These are phyloP conservation scores for Lumnitzera littorea DNA, from an alignment of 345 rosid species.

Conservation along the genomic window DNA sequence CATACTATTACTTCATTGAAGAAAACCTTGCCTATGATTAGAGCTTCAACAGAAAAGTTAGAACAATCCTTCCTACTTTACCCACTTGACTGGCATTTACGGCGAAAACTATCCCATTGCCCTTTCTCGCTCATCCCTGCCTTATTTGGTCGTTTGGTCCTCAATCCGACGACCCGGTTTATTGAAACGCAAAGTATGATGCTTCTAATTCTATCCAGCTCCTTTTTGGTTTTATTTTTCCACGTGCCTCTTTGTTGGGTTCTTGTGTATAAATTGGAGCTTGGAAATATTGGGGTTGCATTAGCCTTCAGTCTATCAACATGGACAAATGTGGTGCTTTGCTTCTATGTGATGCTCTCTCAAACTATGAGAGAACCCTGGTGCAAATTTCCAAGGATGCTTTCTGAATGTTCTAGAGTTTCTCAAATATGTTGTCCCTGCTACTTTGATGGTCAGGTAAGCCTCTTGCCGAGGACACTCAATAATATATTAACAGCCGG, in stretches of 20 bases:
- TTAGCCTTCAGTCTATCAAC: constrained; percentile 33
- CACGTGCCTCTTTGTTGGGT: constrained; percentile 30
- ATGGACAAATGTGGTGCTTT: constrained; percentile 32
- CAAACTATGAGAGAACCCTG: constrained; percentile 31
- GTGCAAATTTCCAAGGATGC: constrained; percentile 14
- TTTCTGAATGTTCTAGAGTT: constrained; percentile 18
- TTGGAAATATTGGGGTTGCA: constrained; percentile 33
- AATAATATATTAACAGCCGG: too few species aligned
- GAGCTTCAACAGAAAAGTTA: background rate
- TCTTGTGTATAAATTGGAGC: constrained; percentile 21
- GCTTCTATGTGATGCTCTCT: constrained; percentile 24
- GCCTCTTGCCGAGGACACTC: background rate
- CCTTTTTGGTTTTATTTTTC: constrained; percentile 14
- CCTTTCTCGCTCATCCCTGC: constrained; percentile 26
- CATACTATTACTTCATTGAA: too few species aligned
- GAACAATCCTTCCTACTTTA: too few species aligned
- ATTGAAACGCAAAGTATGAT: constrained; percentile 25
- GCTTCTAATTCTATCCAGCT: constrained; percentile 23
- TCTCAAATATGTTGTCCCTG: constrained; percentile 32
- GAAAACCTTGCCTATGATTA: constrained; percentile 11
- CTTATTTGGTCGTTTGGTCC: constrained; percentile 15
- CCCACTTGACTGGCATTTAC: too few species aligned
- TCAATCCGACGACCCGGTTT: constrained; percentile 20
- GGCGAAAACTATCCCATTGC: constrained; percentile 3
- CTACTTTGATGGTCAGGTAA: constrained; percentile 47